A percentile compares a stretch with the other conserved stretches of the same genome.
Evolutionary conservation across 139 green algal genomes (phyloP).

Genomic region (Monoraphidium neglectum): DNA sequence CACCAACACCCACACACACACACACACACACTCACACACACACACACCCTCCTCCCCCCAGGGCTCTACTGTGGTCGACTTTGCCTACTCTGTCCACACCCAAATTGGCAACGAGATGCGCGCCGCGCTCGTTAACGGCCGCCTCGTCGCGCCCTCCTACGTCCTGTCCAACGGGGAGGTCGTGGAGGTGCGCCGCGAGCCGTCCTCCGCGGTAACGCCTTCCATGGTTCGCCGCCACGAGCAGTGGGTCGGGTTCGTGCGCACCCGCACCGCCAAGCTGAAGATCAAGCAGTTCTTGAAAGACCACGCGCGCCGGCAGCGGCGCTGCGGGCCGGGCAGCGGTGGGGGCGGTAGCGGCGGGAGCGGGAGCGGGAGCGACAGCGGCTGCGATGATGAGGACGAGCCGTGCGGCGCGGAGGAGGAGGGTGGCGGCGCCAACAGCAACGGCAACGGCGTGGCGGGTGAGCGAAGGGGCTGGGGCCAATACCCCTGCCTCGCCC

Average conservation of each 20-base stretch:
- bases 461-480: too few species aligned
- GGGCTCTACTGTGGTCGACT: slow-evolving; percentile 89
- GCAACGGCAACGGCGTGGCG: background rate
- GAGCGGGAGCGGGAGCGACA: background rate
- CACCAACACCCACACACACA: too few species aligned
- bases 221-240: slow-evolving; percentile 45
- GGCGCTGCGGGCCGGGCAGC: too few species aligned
- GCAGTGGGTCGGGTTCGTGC: slow-evolving; percentile 42
- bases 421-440: slow-evolving; percentile 1
- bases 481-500: too few species aligned
- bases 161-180: slow-evolving; percentile 82
- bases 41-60: slow-evolving; percentile 9
- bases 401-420: slow-evolving; percentile 1
- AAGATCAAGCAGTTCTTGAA: slow-evolving; percentile 74
- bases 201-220: background rate
- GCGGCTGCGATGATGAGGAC: background rate
- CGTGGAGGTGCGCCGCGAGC: slow-evolving; percentile 75
- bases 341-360: background rate
- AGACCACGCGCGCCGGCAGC: slow-evolving; percentile 43
- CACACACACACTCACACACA: too few species aligned
- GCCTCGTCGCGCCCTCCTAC: slow-evolving; percentile 50
- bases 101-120: slow-evolving; percentile 85
- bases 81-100: slow-evolving; percentile 89
- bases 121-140: slow-evolving; percentile 78
- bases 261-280: slow-evolving; percentile 60